Conservation (phyloP, 78 protist genomes). For the Guillardia theta region DNA sequence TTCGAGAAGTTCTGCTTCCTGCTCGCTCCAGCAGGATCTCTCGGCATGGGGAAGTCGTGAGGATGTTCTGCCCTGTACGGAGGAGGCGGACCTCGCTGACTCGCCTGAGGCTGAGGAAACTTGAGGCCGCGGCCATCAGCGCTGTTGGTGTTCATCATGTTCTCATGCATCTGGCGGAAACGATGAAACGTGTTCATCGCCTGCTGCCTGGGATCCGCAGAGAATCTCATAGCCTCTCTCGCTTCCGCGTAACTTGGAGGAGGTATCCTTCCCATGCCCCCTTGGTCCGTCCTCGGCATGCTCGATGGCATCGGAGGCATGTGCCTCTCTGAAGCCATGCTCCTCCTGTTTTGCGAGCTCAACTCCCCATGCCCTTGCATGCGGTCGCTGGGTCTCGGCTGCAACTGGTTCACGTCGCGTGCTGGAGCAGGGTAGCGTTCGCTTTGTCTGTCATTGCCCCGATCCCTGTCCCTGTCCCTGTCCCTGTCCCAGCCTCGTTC, state of each 20-base stretch:
- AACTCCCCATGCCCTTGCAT: not conserved
- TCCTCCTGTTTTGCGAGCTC: not conserved
- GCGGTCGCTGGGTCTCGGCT: not conserved
- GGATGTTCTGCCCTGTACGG: too few relatives aligned
- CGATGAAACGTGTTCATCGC: too few relatives aligned
- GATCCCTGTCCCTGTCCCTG: not conserved
- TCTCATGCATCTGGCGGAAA: too few relatives aligned
- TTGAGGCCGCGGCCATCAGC: too few relatives aligned
- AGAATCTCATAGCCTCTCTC: not conserved
- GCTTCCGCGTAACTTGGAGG: not conserved
- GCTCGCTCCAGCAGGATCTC: too few relatives aligned
- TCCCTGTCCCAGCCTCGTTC: not conserved
- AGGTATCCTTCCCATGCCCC: not conserved
- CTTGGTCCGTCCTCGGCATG: not conserved
- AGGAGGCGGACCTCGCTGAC: too few relatives aligned
- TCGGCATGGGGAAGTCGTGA: too few relatives aligned
- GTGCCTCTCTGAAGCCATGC: not conserved
- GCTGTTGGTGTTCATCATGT: too few relatives aligned
- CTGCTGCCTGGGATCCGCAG: not conserved
- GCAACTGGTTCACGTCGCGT: not conserved
- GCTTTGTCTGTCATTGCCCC: not conserved
- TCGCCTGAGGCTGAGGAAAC: too few relatives aligned
- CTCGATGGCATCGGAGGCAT: not conserved
- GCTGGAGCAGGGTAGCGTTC: not conserved
- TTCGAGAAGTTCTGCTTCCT: too few relatives aligned